A percentile compares a stretch with the other conserved stretches of the same genome.
Evolutionary conservation across 208 protist genomes (phyloP).

Genomic region (Leishmania tropica): DNA sequence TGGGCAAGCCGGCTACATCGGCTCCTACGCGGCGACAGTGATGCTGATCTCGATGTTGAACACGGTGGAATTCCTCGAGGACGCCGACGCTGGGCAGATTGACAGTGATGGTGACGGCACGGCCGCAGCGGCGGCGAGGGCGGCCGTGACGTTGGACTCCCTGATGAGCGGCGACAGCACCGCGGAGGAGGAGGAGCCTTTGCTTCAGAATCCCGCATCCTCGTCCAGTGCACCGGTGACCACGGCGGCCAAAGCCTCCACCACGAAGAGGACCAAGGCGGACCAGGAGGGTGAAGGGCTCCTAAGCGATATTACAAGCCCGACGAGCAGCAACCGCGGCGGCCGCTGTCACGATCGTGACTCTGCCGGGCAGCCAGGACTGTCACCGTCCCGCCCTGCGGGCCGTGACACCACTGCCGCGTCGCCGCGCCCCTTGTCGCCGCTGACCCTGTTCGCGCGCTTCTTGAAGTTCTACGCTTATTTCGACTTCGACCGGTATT

Average conservation of each 20-base stretch:
- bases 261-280: slow-evolving; percentile 1
- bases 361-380: background rate
- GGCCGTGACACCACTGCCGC: background rate
- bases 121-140: background rate
- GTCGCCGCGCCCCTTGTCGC: slow-evolving; percentile 26
- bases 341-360: background rate
- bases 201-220: slow-evolving; percentile 19
- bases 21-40: slow-evolving; percentile 89
- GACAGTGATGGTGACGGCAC: background rate
- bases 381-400: background rate
- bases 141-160: background rate
- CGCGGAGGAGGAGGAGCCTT: slow-evolving; percentile 2
- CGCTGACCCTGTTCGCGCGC: slow-evolving; percentile 64
- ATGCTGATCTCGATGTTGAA: slow-evolving; percentile 93
- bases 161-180: background rate
- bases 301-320: background rate
- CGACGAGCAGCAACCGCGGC: background rate
- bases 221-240: slow-evolving; percentile 8
- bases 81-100: slow-evolving; percentile 32
- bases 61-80: slow-evolving; percentile 86
- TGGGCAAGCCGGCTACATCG: slow-evolving; percentile 87
- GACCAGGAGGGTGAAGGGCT: background rate
- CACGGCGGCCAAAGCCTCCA: background rate
- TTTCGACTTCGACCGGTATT: slow-evolving; percentile 85
- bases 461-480: slow-evolving; percentile 84